Percentiles rank a stretch among this genome's conserved stretches.
These are phyloP conservation scores for Mycena rebaudengoi DNA, from an alignment of 768 basidiomycete genomes.

Conservation along the genomic window DNA sequence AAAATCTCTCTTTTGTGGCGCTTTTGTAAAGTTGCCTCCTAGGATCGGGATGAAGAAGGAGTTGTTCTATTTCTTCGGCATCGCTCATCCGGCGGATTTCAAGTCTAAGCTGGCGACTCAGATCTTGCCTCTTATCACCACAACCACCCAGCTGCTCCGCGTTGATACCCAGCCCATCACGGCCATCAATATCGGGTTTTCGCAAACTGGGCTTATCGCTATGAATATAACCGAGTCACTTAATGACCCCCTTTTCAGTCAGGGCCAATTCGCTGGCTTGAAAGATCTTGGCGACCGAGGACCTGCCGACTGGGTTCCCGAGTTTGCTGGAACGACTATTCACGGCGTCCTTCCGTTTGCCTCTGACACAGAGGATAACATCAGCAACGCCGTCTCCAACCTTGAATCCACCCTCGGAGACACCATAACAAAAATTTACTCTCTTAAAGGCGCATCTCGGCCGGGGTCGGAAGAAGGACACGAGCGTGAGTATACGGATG, in stretches of 20 bases:
- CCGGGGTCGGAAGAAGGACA: slow-evolving; percentile 32
- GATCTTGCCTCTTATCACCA: slow-evolving; percentile 56
- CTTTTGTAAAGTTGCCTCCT: neutral
- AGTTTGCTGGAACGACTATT: slow-evolving; percentile 18
- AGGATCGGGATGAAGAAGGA: slow-evolving; percentile 67
- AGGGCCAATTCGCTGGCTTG: neutral
- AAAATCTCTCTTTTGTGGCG: neutral
- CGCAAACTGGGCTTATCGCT: slow-evolving; percentile 8
- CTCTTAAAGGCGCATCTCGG: slow-evolving; percentile 28
- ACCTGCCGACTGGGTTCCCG: slow-evolving; percentile 17
- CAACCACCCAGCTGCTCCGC: slow-evolving; percentile 49
- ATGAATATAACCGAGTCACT: slow-evolving; percentile 7
- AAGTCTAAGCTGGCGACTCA: slow-evolving; percentile 45
- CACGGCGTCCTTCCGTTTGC: slow-evolving; percentile 31
- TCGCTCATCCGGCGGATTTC: slow-evolving; percentile 54
- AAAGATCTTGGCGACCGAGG: slow-evolving; percentile 7
- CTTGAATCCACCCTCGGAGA: slow-evolving; percentile 18
- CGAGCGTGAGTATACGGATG: slow-evolving; percentile 32
- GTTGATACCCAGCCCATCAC: slow-evolving; percentile 36
- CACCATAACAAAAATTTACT: slow-evolving; percentile 26
- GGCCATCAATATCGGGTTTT: slow-evolving; percentile 39
- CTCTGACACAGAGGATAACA: slow-evolving; percentile 16
- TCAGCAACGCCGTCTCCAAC: slow-evolving; percentile 18
- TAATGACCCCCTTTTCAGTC: slow-evolving; percentile 1
- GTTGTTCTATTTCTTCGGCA: slow-evolving; percentile 60